Conservation (phyloP, 2,329 filamentous ascomycete genomes). For the Hypoxylon sp. region DNA sequence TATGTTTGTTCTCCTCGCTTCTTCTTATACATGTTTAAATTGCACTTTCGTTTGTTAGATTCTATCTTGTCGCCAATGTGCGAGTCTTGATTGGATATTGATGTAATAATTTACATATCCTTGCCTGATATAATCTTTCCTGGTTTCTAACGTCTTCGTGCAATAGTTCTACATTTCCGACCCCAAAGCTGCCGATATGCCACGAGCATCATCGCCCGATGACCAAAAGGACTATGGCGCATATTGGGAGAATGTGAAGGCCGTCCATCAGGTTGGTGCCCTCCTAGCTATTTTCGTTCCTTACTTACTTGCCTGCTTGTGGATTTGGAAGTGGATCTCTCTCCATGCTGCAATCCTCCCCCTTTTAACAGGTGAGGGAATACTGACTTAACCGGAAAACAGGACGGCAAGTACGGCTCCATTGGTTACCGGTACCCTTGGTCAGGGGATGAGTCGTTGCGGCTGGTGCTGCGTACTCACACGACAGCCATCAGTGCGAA, state of each 20-base stretch:
- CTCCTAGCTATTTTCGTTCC: neutral
- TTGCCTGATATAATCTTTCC: neutral
- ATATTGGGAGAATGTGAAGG: conserved; percentile 90
- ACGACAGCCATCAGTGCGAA: conserved; percentile 93
- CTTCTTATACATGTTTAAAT: neutral
- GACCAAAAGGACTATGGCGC: conserved; percentile 79
- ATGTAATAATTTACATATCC: neutral
- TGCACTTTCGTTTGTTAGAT: neutral
- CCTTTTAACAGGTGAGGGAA: neutral
- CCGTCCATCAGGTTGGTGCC: conserved; percentile 78
- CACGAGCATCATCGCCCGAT: conserved; percentile 69
- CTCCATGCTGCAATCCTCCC: neutral
- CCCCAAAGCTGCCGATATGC: conserved; percentile 80
- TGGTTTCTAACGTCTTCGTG: conserved; percentile 17
- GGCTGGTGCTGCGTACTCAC: conserved; percentile 93
- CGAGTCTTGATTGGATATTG: neutral
- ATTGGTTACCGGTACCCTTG: conserved; percentile 98
- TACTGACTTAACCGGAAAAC: conserved; percentile 11
- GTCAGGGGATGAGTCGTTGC: conserved; percentile 87
- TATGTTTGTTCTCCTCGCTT: neutral
- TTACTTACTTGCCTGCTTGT: neutral
- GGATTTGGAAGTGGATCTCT: neutral
- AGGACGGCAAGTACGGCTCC: conserved; percentile 89
- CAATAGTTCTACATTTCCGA: conserved; percentile 90
- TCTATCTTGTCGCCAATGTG: neutral